Evolutionary conservation across 2,329 filamentous ascomycete species (phyloP).

Genomic region (Diplodia mutila): DNA sequence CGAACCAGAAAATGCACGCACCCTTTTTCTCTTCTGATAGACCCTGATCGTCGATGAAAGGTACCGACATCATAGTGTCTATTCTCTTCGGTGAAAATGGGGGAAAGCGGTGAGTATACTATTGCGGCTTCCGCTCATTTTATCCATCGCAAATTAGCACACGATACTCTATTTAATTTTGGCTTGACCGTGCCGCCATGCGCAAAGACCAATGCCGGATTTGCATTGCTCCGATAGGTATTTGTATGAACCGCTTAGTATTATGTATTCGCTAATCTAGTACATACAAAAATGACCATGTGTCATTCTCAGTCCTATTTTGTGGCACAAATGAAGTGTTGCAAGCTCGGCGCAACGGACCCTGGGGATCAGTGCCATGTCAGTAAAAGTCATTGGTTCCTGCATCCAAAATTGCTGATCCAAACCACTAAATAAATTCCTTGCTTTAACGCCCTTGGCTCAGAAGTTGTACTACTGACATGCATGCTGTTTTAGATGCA

Average conservation of each 20-base stretch:
- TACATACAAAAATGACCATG: background rate
- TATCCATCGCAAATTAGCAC: background rate
- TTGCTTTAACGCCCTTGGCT: background rate
- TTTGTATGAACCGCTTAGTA: background rate
- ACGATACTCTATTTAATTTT: background rate
- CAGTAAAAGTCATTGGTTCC: background rate
- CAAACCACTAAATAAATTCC: background rate
- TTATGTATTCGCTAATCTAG: background rate
- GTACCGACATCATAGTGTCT: background rate
- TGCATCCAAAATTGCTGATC: background rate
- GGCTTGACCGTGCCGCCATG: background rate
- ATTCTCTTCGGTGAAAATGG: background rate
- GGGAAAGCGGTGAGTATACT: background rate
- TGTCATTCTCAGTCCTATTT: background rate
- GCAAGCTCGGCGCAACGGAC: background rate
- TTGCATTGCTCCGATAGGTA: background rate
- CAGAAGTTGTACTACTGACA: constrained; percentile 4
- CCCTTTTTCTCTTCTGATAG: background rate
- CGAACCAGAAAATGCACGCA: background rate
- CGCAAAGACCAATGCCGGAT: background rate
- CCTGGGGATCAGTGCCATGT: no score
- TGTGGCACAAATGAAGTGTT: background rate
- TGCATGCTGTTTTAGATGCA: background rate
- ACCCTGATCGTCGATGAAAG: background rate
- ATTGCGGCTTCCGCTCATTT: background rate